Percentiles rank a stretch among this genome's conserved stretches.
Conservation (phyloP, 176 grass and related monocot species). For the Miscanthus lutarioriparius region DNA sequence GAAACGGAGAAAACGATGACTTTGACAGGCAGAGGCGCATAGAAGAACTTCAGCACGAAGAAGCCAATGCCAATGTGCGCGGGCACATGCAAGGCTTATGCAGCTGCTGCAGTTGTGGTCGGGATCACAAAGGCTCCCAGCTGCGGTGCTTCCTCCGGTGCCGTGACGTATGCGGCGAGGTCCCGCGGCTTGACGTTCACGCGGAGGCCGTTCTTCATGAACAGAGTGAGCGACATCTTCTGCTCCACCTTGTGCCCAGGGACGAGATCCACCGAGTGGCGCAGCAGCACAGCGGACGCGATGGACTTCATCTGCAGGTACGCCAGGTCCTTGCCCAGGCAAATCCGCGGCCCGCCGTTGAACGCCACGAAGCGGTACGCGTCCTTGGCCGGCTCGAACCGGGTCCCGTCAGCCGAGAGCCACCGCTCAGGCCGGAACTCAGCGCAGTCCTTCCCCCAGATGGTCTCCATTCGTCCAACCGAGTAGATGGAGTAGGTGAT, state of each 20-base stretch:
- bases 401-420: conserved; percentile 65
- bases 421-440: conserved; percentile 90
- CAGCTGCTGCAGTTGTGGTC: conserved; percentile 59
- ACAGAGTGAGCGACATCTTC: conserved; percentile 97
- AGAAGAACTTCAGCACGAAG: neutral
- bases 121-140: conserved; percentile 35
- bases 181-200: conserved; percentile 70
- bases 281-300: conserved; percentile 85
- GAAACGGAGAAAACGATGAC: neutral
- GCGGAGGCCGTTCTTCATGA: conserved; percentile 92
- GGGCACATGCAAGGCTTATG: conserved; percentile 21
- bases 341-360: conserved; percentile 88
- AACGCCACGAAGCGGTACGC: conserved; percentile 88
- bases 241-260: conserved; percentile 87
- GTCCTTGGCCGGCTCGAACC: conserved; percentile 75
- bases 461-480: conserved; percentile 78
- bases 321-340: conserved; percentile 94
- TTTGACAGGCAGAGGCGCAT: neutral
- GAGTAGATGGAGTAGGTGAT: conserved; percentile 99
- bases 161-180: conserved; percentile 37
- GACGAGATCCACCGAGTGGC: conserved; percentile 71
- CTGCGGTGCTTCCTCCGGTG: conserved; percentile 9
- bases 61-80: neutral
- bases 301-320: conserved; percentile 98
- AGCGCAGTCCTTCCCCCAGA: conserved; percentile 88